Base-by-base conservation (phyloP, 2,329 filamentous ascomycete genomes). In the Berkeleyomyces basicola region DNA sequence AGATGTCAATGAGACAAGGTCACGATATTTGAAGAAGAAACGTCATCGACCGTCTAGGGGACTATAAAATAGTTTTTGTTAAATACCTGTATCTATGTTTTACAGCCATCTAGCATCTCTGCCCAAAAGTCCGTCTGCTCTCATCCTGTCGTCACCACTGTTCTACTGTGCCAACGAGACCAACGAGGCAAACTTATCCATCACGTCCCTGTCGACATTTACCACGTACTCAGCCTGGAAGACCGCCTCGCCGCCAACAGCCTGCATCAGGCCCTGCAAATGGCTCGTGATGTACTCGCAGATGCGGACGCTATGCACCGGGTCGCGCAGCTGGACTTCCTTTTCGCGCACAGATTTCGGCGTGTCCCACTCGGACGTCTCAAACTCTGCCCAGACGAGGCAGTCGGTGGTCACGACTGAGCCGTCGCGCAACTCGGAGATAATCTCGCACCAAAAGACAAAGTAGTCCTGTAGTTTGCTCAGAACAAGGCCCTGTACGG, bases 181-280 rank as follows among this genome's bases (percentile, higher is more conserved):
- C 31, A 53, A 37, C 14, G 49, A 53, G 9, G 49, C 49, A 70
- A 90, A 92, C n/a, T 78, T 81, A 9, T 76, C 75, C 65, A 92
- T 68, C 14, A 91, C 80, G 64, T 90, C 84, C 67, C 78, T 79
- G 71, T 93, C 88, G 36, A 93, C 86, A 66, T 90, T 87, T n/a
- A 78, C 78, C 11, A 83, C 73, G 82, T 85, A 91, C 59, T 85
- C 78, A 62, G 81, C 78, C 70, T 85, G 78, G 70, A 93, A 92
- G 2, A 70, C 74, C 59, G 80, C 76, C 67, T 85, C 80, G 0
- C 87, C 87, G 1, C 88, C 88, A 3, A 77, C 77, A 3, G 77
- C 74, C 59, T 75, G 74, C 23, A 90, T 79, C 4, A 85, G 74
- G 11, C 77, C 75, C 63, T 81, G 76, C 42, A 93, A 70, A 61